Evolutionary conservation across 2,329 filamentous ascomycete genomes (phyloP).

Genomic region (Aureobasidium pullulans): DNA sequence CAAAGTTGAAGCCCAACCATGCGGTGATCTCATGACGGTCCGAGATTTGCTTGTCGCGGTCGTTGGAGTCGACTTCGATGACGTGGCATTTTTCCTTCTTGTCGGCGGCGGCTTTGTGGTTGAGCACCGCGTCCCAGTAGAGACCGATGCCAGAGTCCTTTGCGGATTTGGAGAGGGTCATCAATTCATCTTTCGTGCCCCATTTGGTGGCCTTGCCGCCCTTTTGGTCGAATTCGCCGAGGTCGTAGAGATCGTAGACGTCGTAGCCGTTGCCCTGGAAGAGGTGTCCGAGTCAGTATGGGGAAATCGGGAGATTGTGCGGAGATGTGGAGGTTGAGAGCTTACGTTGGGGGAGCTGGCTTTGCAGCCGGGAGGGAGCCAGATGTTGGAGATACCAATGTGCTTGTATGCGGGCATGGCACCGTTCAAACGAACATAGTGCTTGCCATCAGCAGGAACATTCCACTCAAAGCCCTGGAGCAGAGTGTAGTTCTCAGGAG

Average conservation of each 20-base stretch:
- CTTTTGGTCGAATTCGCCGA: conserved; percentile 64
- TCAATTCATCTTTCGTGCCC: conserved; percentile 56
- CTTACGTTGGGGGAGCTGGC: conserved; percentile 38
- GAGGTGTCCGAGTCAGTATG: neutral
- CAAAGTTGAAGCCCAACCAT: conserved; percentile 60
- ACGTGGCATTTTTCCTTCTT: conserved; percentile 54
- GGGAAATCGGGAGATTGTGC: neutral
- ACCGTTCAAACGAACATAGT: conserved; percentile 53
- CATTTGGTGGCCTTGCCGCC: conserved; percentile 57
- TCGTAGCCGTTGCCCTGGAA: conserved; percentile 51
- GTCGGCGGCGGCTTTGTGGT: conserved; percentile 63
- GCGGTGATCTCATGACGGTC: conserved; percentile 54
- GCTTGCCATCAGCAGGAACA: conserved; percentile 52
- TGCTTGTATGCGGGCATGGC: conserved; percentile 48
- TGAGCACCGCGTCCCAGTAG: conserved; percentile 63
- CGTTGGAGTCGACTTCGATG: conserved; percentile 49
- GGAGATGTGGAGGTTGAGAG: neutral
- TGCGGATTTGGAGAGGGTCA: conserved; percentile 44
- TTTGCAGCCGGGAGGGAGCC: conserved; percentile 65
- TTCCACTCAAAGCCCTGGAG: conserved; percentile 68
- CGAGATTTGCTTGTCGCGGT: conserved; percentile 47
- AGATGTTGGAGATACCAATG: conserved; percentile 55
- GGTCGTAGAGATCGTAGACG: conserved; percentile 50
- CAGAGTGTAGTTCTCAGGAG: conserved; percentile 41
- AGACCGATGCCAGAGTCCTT: conserved; percentile 48